Conservation (phyloP, 1,284 basidiomycete genomes). For the Cryptococcus jaspeensis region DNA sequence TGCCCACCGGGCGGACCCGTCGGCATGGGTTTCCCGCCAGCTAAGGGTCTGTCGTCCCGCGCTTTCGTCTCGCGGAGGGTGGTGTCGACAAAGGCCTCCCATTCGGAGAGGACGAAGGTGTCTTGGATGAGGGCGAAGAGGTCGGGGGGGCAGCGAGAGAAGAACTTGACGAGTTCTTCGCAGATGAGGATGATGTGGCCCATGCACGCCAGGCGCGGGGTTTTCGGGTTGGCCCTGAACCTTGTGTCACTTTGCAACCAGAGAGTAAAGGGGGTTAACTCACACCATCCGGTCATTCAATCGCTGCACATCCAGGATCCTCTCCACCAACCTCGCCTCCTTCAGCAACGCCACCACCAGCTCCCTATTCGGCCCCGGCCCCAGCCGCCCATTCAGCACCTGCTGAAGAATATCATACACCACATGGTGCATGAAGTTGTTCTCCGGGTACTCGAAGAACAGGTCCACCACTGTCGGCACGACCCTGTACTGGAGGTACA, state of each 20-base stretch:
- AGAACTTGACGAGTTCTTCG: slow-evolving; percentile 53
- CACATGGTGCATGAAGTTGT: slow-evolving; percentile 96
- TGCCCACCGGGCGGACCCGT: slow-evolving; percentile 1
- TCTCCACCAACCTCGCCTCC: slow-evolving; percentile 72
- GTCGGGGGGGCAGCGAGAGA: slow-evolving; percentile 77
- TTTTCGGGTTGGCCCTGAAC: slow-evolving; percentile 58
- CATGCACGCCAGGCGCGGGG: slow-evolving; percentile 90
- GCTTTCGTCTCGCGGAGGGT: slow-evolving; percentile 81
- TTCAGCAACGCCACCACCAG: slow-evolving; percentile 76
- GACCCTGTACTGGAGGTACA: slow-evolving; percentile 69
- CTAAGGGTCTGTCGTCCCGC: slow-evolving; percentile 73
- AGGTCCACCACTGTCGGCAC: slow-evolving; percentile 75
- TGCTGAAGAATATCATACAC: slow-evolving; percentile 97
- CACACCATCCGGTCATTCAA: slow-evolving; percentile 72
- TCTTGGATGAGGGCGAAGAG: slow-evolving; percentile 64
- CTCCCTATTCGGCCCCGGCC: slow-evolving; percentile 73
- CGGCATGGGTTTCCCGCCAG: slow-evolving; percentile 59
- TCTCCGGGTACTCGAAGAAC: slow-evolving; percentile 95
- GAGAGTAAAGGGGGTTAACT: slow-evolving; percentile 28
- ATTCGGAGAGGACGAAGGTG: slow-evolving; percentile 72
- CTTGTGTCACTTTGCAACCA: slow-evolving; percentile 3
- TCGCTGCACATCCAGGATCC: slow-evolving; percentile 79
- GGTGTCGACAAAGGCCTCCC: slow-evolving; percentile 83
- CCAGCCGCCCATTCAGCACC: slow-evolving; percentile 81
- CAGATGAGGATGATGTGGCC: slow-evolving; percentile 88